Conservation (phyloP, 257 asterid genomes). For the Anisodus acutangulus region DNA sequence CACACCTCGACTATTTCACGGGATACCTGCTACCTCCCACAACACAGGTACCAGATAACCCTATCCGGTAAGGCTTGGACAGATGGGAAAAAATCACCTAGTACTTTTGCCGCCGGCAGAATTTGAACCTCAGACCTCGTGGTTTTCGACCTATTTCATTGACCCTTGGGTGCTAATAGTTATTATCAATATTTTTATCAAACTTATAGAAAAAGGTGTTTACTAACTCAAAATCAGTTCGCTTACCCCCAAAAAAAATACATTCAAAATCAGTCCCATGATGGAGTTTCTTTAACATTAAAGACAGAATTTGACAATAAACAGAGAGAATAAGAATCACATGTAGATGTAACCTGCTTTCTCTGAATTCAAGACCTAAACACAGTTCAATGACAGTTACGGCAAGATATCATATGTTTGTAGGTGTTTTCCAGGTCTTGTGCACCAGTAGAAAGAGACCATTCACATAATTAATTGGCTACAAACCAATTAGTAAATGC, state of each 20-base stretch:
- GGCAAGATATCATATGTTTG: background rate
- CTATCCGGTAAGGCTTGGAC: background rate
- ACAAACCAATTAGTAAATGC: slow-evolving; percentile 29
- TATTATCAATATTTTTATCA: background rate
- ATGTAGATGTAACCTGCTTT: background rate
- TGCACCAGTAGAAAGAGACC: slow-evolving; percentile 6
- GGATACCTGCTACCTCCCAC: background rate
- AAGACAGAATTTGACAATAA: background rate
- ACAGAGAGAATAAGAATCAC: background rate
- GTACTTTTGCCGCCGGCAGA: background rate
- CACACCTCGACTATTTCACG: background rate
- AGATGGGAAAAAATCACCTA: background rate
- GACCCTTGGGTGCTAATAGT: background rate
- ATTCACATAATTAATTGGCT: background rate
- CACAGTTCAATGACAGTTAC: background rate
- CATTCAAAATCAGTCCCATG: background rate
- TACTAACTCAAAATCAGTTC: background rate
- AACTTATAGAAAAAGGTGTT: slow-evolving; percentile 12
- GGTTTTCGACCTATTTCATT: background rate
- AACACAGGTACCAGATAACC: background rate
- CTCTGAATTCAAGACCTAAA: slow-evolving; percentile 2
- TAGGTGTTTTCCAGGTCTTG: background rate
- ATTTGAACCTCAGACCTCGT: background rate
- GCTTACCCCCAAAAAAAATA: background rate
- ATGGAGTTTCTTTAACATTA: slow-evolving; percentile 4